Evolutionary conservation across 2,329 filamentous ascomycete species (phyloP), one percentile per base, ranked within the genome.

Genomic region (Claviceps sp.): DNA sequence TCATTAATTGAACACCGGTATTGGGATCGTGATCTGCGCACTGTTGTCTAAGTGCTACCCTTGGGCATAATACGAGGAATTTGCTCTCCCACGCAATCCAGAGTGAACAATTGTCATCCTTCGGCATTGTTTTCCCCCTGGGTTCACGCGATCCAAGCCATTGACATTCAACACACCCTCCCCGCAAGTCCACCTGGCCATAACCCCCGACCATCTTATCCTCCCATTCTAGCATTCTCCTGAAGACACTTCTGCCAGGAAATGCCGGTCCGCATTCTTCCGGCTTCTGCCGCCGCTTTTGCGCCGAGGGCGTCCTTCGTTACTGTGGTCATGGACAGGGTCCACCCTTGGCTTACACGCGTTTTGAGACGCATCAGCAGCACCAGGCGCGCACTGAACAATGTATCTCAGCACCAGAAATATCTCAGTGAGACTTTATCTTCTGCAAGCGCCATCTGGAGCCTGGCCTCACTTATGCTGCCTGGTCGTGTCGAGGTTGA

Each of bases 321-420:
- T 69, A 97, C 94, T 67, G 88, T 98, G 60, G 93, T 98, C 55
- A 77, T 98, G 63, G 87, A 84, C 64, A 95, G 93, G 74, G 82
- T 94, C 63, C 90, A 96, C 73, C 87, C 89, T 54, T 98, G 93
- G 93, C 79, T 97, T 70, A 98, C 93, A 38, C 87, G 90, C 66
- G 95, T 90, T 11, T 77, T 98, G 63, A 97, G 97, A 79, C 84
- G 93, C 68, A 89, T 96, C 73, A 97, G 95, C 77, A 82, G 87
- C 60, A 83, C 96, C 63, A 98, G 97, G 80, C 87, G 93, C 62
- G 91, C 93, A 55, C 80, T 97, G 70, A 98, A 98, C 79, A 96
- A 87, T 69, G 87, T 96, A 48, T 84, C 88, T 53, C 93, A 98
- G 69, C 93, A 97, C 73, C 89, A 90, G 61, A 82, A 88, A 76